phyloP scores from a whole-genome alignment of 768 basidiomycete genomes.

The Collybia sp. region DNA sequence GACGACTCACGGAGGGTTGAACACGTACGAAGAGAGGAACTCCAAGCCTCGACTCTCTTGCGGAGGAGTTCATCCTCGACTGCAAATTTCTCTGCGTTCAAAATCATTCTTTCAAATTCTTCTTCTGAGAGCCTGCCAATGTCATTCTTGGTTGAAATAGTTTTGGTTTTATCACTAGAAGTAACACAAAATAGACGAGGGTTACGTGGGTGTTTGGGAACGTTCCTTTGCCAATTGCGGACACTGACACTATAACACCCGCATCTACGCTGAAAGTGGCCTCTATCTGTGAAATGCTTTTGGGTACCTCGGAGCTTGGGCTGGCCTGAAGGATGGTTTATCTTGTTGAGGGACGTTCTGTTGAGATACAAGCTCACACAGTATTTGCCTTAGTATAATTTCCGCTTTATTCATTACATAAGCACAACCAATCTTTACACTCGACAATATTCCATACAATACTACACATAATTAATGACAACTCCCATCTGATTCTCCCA shows the following conservation, averaged over 20 bases:
- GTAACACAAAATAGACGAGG: constrained; percentile 24
- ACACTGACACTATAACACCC: constrained; percentile 80
- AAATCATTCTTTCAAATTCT: constrained; percentile 53
- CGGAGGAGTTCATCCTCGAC: constrained; percentile 21
- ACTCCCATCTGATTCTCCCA: too few relatives aligned
- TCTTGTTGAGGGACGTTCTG: constrained; percentile 85
- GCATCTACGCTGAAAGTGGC: constrained; percentile 90
- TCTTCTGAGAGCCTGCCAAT: constrained; percentile 53
- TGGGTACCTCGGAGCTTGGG: constrained; percentile 90
- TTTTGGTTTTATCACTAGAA: constrained; percentile 68
- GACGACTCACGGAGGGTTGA: constrained; percentile 52
- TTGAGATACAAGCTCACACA: too few relatives aligned
- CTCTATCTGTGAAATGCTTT: constrained; percentile 88
- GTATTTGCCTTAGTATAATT: too few relatives aligned
- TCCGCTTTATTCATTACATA: too few relatives aligned
- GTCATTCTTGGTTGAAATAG: constrained; percentile 77
- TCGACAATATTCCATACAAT: too few relatives aligned
- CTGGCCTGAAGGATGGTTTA: constrained; percentile 87
- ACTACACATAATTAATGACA: too few relatives aligned
- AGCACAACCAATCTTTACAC: too few relatives aligned
- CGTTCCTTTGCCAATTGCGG: constrained; percentile 80
- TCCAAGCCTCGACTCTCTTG: constrained; percentile 33
- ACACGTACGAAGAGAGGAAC: constrained; percentile 59
- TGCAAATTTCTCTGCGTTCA: constrained; percentile 43
- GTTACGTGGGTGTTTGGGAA: constrained; percentile 19